These are phyloP conservation scores for Wallacemonas sp. DNA, from an alignment of 208 protist species.

Conservation along the genomic window DNA sequence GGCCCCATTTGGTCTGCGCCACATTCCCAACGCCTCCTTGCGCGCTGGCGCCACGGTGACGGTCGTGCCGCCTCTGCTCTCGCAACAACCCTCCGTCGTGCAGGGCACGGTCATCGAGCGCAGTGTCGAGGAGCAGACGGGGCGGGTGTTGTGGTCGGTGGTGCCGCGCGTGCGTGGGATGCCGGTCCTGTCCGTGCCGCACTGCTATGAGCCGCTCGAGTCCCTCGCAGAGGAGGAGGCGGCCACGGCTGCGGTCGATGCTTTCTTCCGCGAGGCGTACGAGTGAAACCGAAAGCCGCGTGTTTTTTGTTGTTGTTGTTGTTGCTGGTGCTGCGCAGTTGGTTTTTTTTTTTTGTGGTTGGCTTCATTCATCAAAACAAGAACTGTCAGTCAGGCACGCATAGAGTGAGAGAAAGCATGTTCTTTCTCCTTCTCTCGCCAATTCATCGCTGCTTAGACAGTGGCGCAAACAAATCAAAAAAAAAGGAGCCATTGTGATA, in stretches of 20 bases:
- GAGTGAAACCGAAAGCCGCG: not conserved
- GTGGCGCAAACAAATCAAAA: no score
- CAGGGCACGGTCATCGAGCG: conserved; percentile 63
- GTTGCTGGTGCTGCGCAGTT: no score
- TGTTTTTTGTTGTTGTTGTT: no score
- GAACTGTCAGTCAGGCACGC: no score
- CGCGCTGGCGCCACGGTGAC: conserved; percentile 59
- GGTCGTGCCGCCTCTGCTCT: conserved; percentile 61
- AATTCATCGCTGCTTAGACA: no score
- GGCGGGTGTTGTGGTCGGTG: conserved; percentile 47
- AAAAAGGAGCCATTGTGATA: no score
- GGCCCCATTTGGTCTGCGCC: conserved; percentile 34
- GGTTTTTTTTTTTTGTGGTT: no score
- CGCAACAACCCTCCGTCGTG: conserved; percentile 65
- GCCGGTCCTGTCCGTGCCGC: conserved; percentile 48
- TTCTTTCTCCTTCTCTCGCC: no score
- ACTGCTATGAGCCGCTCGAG: conserved; percentile 55
- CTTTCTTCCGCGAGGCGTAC: conserved; percentile 41
- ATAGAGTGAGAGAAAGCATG: no score
- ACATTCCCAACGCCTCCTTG: conserved; percentile 36
- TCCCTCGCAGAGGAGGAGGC: conserved; percentile 31
- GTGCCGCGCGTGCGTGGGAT: conserved; percentile 56
- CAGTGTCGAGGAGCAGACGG: conserved; percentile 13
- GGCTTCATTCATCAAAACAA: no score
- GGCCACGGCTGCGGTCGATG: conserved; percentile 47